phyloP scores from a whole-genome alignment of 345 rosid genomes.

The Jatropha curcas region DNA sequence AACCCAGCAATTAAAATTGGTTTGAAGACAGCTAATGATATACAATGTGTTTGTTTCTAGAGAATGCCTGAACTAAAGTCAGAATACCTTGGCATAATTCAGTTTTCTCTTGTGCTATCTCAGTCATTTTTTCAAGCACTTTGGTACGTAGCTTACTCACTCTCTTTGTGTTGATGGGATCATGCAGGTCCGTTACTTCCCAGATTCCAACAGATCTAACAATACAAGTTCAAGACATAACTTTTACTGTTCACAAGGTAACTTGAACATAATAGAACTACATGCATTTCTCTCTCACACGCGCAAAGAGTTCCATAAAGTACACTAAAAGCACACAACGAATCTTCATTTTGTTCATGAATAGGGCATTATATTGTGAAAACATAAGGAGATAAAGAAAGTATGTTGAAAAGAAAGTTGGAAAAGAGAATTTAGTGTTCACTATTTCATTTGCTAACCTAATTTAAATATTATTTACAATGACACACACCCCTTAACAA shows the following conservation, averaged over 20 bases:
- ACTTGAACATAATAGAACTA: conserved; percentile 1
- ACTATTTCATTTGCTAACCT: too few species aligned
- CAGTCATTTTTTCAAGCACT: background rate
- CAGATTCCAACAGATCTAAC: conserved; percentile 68
- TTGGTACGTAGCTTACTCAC: background rate
- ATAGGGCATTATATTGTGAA: too few species aligned
- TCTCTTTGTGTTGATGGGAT: conserved; percentile 11
- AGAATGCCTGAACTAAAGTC: conserved; percentile 6
- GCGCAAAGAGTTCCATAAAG: too few species aligned
- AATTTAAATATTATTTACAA: too few species aligned
- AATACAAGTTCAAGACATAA: conserved; percentile 61
- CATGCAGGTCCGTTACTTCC: conserved; percentile 61
- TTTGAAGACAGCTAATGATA: background rate
- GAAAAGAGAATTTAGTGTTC: too few species aligned
- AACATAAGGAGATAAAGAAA: too few species aligned
- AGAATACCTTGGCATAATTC: background rate
- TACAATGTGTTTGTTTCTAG: background rate
- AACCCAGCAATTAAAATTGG: background rate
- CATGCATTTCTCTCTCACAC: background rate
- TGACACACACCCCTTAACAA: too few species aligned
- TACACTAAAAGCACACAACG: too few species aligned
- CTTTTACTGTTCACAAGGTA: conserved; percentile 81
- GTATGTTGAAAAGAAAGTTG: too few species aligned
- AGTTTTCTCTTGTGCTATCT: background rate
- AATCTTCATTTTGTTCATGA: too few species aligned